These are phyloP conservation scores for Erodium trifolium DNA, from an alignment of 441 rosid genomes.

Conservation along the genomic window DNA sequence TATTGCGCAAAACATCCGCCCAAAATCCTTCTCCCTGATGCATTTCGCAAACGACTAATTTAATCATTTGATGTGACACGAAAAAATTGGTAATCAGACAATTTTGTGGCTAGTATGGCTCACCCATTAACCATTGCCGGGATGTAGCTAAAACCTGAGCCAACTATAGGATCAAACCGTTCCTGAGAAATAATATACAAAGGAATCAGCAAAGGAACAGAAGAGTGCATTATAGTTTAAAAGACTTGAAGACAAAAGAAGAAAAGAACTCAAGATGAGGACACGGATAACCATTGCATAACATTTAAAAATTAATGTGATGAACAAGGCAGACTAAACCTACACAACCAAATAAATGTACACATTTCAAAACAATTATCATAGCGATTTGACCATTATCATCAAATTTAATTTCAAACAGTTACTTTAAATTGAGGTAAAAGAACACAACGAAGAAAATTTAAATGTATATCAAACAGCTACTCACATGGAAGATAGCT, in stretches of 20 bases:
- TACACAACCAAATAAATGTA: no score
- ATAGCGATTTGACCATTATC: neutral
- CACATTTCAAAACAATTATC: no score
- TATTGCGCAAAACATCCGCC: slow-evolving; percentile 79
- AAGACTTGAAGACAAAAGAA: no score
- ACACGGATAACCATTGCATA: no score
- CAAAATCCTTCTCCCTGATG: slow-evolving; percentile 52
- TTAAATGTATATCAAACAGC: neutral
- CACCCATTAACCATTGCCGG: slow-evolving; percentile 83
- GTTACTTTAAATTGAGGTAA: neutral
- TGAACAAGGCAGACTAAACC: no score
- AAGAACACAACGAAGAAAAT: neutral
- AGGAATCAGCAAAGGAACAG: neutral
- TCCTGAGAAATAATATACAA: slow-evolving; percentile 33
- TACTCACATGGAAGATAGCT: slow-evolving; percentile 67
- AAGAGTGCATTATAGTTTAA: slow-evolving; percentile 5
- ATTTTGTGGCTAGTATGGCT: slow-evolving; percentile 20
- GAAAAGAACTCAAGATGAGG: no score
- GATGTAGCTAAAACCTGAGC: slow-evolving; percentile 51
- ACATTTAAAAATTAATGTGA: no score
- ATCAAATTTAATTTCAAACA: neutral
- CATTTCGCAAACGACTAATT: slow-evolving; percentile 32
- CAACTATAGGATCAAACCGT: slow-evolving; percentile 73
- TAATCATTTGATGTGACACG: neutral
- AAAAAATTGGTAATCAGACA: neutral